A percentile compares a stretch with the other conserved stretches of the same genome.
Evolutionary conservation across 176 grass and related monocot species (phyloP).

Genomic region (Coix lacrymajobi): DNA sequence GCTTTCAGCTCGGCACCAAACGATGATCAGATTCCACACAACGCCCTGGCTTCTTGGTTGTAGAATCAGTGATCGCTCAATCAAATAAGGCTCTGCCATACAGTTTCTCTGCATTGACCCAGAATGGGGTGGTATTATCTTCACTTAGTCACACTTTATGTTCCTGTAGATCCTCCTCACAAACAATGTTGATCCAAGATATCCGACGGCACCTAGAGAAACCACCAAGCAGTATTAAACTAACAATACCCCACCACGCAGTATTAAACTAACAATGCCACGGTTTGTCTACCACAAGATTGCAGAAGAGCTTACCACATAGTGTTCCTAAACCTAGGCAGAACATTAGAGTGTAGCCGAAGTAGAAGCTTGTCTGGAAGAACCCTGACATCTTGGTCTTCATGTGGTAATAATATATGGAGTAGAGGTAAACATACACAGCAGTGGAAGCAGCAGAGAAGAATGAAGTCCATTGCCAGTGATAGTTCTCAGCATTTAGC

Average conservation of each 20-base stretch:
- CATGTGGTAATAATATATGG: conserved; percentile 87
- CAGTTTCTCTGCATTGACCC: neutral
- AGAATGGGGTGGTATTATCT: neutral
- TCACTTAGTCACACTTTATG: conserved; percentile 69
- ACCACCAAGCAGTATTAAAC: conserved; percentile 2
- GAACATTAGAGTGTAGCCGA: conserved; percentile 96
- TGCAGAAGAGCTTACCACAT: conserved; percentile 55
- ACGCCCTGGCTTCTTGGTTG: conserved; percentile 1
- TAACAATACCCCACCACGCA: neutral
- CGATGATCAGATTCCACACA: conserved; percentile 2
- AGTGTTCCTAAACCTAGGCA: conserved; percentile 95
- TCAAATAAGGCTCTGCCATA: neutral
- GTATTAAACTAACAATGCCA: conserved; percentile 2
- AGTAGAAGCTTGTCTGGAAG: conserved; percentile 97
- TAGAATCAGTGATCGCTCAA: neutral
- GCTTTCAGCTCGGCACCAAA: conserved; percentile 2
- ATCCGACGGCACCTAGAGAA: conserved; percentile 65
- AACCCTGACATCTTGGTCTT: conserved; percentile 99
- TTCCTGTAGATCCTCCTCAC: conserved; percentile 85
- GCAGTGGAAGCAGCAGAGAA: conserved; percentile 96
- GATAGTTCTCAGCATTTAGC: conserved; percentile 94
- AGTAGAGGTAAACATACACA: conserved; percentile 92
- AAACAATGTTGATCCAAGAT: conserved; percentile 73
- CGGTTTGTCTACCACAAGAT: neutral
- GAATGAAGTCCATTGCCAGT: conserved; percentile 99